These are phyloP conservation scores for Tricladium varicosporioides DNA, from an alignment of 2,329 filamentous ascomycete genomes.

Conservation along the genomic window DNA sequence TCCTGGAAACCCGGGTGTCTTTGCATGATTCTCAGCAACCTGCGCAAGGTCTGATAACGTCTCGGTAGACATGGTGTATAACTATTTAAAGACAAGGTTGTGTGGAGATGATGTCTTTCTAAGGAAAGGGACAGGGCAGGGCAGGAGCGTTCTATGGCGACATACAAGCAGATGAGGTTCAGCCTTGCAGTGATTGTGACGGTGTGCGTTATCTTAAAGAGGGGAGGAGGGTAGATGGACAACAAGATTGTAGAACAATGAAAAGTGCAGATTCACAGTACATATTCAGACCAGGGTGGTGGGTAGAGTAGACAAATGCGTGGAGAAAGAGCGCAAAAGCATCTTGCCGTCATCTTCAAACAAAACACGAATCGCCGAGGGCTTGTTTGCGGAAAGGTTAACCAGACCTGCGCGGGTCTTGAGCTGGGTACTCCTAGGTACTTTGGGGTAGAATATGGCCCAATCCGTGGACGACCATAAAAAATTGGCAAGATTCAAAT, in stretches of 20 bases:
- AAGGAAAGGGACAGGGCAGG: background rate
- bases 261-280: background rate
- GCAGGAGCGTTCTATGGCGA: background rate
- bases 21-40: background rate
- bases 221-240: background rate
- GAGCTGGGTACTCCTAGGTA: too few relatives aligned
- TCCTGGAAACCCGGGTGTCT: background rate
- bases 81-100: constrained; percentile 1
- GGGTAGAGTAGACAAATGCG: constrained; percentile 4
- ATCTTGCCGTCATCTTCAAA: constrained; percentile 3
- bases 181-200: background rate
- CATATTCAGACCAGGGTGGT: background rate
- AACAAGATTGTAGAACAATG: background rate
- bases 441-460: too few relatives aligned
- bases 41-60: constrained; percentile 3
- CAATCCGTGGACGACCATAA: too few relatives aligned
- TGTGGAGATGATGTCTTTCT: background rate
- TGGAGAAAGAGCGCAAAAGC: constrained; percentile 6
- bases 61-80: constrained; percentile 8
- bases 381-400: background rate
- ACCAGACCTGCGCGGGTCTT: too few relatives aligned
- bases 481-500: too few relatives aligned
- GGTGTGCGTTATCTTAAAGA: background rate
- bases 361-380: background rate
- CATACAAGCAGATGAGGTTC: background rate